Conservation (phyloP, 202 grass and related monocot genomes). For the Schoenoplectus triqueter region DNA sequence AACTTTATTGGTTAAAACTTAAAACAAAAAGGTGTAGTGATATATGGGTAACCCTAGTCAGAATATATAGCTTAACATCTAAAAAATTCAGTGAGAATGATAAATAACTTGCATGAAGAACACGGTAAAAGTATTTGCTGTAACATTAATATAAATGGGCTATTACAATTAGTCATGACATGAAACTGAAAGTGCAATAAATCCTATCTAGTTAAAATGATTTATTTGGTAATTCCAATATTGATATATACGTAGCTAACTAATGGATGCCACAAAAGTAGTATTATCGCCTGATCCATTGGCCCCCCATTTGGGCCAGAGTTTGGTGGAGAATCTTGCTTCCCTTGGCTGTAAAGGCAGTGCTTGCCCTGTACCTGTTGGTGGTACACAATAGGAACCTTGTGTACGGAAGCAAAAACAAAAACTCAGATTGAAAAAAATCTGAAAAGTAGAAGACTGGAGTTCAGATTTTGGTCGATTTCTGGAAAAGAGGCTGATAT, state of each 20-base stretch:
- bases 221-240: too few species aligned
- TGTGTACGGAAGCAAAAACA: not conserved
- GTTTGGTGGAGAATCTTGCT: not conserved
- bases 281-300: not conserved
- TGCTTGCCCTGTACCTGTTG: too few species aligned
- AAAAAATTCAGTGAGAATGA: not conserved
- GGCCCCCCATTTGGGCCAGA: not conserved
- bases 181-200: not conserved
- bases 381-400: not conserved
- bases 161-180: not conserved
- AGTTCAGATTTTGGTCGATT: not conserved
- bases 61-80: not conserved
- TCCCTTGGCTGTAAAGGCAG: not conserved
- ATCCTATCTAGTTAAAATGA: too few species aligned
- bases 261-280: not conserved
- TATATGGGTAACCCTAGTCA: too few species aligned
- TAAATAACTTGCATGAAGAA: not conserved
- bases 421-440: not conserved
- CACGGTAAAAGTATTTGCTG: not conserved
- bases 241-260: not conserved
- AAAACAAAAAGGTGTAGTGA: too few species aligned
- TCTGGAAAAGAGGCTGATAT: not conserved
- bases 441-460: too few species aligned
- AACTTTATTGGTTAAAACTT: too few species aligned
- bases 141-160: too few species aligned